phyloP scores from a whole-genome alignment of 2,329 filamentous ascomycete genomes.

The Aspergillus sp. region DNA sequence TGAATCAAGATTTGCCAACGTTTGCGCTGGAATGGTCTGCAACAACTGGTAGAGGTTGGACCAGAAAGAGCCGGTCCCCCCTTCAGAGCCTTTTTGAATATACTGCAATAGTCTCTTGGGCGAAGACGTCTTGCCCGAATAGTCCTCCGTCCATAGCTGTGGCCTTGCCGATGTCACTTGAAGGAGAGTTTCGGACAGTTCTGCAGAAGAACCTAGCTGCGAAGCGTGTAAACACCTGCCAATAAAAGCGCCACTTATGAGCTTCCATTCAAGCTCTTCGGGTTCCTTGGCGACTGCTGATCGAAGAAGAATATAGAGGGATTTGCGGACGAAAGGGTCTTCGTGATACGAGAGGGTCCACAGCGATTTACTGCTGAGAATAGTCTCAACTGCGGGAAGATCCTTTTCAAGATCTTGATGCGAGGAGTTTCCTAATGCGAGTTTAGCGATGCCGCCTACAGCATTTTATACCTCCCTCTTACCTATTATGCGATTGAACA shows the following conservation, averaged over 20 bases:
- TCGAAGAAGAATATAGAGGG: conserved; percentile 56
- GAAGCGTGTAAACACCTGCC: conserved; percentile 69
- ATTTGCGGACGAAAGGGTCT: conserved; percentile 57
- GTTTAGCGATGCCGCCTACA: not conserved
- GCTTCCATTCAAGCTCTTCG: conserved; percentile 57
- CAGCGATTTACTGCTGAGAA: conserved; percentile 62
- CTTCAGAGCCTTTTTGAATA: conserved; percentile 79
- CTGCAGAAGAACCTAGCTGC: conserved; percentile 71
- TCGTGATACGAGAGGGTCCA: conserved; percentile 59
- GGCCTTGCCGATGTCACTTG: conserved; percentile 64
- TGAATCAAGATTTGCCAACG: conserved; percentile 34
- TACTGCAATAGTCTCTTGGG: conserved; percentile 65
- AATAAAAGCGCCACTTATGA: conserved; percentile 67
- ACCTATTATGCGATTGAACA: conserved; percentile 55
- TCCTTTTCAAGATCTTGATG: conserved; percentile 58
- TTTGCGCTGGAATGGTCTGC: conserved; percentile 50
- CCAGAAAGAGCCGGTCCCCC: conserved; percentile 73
- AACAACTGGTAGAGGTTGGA: conserved; percentile 62
- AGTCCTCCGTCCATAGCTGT: conserved; percentile 69
- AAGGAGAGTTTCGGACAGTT: conserved; percentile 66
- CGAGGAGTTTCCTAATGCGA: conserved; percentile 29
- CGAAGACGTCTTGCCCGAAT: conserved; percentile 56
- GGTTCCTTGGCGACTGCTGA: conserved; percentile 49
- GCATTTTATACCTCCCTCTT: conserved; percentile 1
- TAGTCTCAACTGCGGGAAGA: conserved; percentile 59